These are phyloP conservation scores for Myochromella boudieri DNA, from an alignment of 768 basidiomycete genomes.

Conservation along the genomic window DNA sequence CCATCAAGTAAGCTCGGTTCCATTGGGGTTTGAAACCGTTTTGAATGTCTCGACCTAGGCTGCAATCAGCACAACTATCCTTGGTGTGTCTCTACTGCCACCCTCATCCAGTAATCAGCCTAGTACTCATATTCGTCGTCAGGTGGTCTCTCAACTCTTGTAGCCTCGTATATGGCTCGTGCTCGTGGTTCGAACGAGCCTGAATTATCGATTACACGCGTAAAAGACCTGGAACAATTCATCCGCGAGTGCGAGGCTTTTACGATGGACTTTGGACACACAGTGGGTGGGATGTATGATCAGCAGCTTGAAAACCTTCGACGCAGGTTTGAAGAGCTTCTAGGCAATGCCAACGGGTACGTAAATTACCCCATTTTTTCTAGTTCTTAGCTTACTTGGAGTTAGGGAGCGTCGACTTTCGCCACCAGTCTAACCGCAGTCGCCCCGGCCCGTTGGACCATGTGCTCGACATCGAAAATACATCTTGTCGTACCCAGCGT, in stretches of 20 bases:
- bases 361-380: slow-evolving; percentile 1
- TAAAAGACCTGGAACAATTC: slow-evolving; percentile 65
- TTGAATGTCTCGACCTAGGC: slow-evolving; percentile 25
- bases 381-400: background rate
- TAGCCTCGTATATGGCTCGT: slow-evolving; percentile 72
- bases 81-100: no score
- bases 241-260: slow-evolving; percentile 62
- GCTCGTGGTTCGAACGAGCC: slow-evolving; percentile 71
- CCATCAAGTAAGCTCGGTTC: slow-evolving; percentile 31
- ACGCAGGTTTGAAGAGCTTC: slow-evolving; percentile 43
- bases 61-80: slow-evolving; percentile 33
- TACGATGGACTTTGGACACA: slow-evolving; percentile 54
- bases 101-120: background rate
- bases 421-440: slow-evolving; percentile 15
- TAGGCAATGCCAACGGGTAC: slow-evolving; percentile 41
- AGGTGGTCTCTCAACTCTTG: slow-evolving; percentile 68
- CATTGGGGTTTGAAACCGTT: no score
- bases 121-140: background rate
- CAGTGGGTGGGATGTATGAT: slow-evolving; percentile 33
- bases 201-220: slow-evolving; percentile 54
- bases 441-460: no score
- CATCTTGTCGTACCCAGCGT: no score
- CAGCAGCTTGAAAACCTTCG: slow-evolving; percentile 35
- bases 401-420: slow-evolving; percentile 19
- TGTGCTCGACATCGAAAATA: no score